Conservation (phyloP, 2,329 filamentous ascomycete species). For the Didymella exigua region DNA sequence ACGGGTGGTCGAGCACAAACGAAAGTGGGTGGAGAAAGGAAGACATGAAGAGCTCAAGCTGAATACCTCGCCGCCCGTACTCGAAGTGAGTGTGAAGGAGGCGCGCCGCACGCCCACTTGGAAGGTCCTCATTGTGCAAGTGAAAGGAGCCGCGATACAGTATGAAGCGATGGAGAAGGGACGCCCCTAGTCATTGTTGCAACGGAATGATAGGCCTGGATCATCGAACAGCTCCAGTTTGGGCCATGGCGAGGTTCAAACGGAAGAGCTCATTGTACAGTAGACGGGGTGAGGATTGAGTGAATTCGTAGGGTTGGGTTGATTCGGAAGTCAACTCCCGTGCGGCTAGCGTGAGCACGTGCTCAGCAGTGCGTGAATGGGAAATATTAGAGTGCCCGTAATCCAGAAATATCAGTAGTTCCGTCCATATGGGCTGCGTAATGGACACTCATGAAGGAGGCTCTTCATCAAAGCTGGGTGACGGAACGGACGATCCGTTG, state of each 20-base stretch:
- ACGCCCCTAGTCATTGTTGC: not conserved
- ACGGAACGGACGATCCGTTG: not conserved
- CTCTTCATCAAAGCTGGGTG: not conserved
- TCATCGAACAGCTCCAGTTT: not conserved
- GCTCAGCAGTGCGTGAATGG: not conserved
- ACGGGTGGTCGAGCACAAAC: not conserved
- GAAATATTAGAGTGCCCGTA: not conserved
- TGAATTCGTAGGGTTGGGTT: not conserved
- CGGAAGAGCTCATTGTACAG: not conserved
- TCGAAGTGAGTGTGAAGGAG: conserved; percentile 6
- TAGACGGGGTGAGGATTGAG: not conserved
- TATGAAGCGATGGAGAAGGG: not conserved
- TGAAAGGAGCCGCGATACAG: not conserved
- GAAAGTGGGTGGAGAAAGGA: not conserved
- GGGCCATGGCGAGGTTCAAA: not conserved
- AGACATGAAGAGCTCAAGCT: too few species aligned
- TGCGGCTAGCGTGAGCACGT: not conserved
- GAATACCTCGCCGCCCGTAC: not conserved
- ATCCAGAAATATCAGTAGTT: too few species aligned
- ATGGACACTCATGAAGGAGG: not conserved
- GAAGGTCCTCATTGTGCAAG: conserved; percentile 4
- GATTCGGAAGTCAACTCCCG: not conserved
- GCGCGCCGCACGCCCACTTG: conserved; percentile 1
- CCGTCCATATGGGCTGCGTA: not conserved
- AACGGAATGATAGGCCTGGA: not conserved